Percentiles rank a stretch among this genome's conserved stretches.
phyloP scores from a whole-genome alignment of 2,329 filamentous ascomycete species.

The Claviceps maximensis region DNA sequence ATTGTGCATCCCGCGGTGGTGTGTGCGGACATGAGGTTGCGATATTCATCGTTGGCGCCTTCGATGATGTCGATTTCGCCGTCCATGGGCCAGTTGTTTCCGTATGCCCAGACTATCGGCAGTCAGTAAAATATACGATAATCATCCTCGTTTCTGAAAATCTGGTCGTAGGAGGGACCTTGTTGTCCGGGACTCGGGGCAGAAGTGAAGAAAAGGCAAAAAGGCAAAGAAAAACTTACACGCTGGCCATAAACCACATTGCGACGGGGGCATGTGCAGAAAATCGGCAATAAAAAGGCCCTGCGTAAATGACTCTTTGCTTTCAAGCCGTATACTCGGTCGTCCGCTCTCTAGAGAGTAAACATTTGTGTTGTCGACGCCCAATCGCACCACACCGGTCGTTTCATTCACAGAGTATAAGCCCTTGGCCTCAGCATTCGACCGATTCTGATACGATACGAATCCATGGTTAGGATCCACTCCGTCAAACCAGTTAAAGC shows the following conservation, averaged over 20 bases:
- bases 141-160: no score
- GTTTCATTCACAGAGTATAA: conserved; percentile 29
- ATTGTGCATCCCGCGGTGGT: conserved; percentile 28
- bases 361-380: conserved; percentile 28
- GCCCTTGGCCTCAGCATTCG: conserved; percentile 24
- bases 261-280: conserved; percentile 56
- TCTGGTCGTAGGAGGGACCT: no score
- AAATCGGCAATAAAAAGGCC: conserved; percentile 62
- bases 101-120: conserved; percentile 37
- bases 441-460: conserved; percentile 41
- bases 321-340: conserved; percentile 52
- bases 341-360: conserved; percentile 28
- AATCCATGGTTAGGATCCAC: conserved; percentile 53
- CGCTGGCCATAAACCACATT: conserved; percentile 63
- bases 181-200: no score
- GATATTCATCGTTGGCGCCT: conserved; percentile 48
- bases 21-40: conserved; percentile 50
- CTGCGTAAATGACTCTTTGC: conserved; percentile 47
- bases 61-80: conserved; percentile 62
- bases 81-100: conserved; percentile 43
- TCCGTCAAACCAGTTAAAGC: conserved; percentile 37
- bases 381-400: conserved; percentile 30
- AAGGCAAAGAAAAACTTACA: conserved; percentile 24
- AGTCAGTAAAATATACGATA: neutral
- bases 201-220: no score